These are phyloP conservation scores for Pterocarpus santalinus DNA, from an alignment of 306 rosid species.

Conservation along the genomic window DNA sequence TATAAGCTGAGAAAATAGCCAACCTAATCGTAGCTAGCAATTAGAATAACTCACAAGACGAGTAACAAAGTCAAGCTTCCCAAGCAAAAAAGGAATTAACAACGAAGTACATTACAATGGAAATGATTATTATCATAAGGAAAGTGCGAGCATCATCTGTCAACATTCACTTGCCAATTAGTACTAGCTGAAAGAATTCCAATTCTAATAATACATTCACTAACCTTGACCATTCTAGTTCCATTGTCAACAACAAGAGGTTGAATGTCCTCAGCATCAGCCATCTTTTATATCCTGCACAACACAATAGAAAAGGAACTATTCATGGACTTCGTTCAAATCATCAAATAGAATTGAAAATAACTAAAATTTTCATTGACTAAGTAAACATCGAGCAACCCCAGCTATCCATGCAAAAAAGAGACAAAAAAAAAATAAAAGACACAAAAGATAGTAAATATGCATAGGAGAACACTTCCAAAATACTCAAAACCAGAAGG, in stretches of 20 bases:
- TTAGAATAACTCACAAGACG: no score
- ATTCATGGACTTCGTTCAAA: no score
- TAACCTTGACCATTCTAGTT: slow-evolving; percentile 58
- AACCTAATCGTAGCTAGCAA: no score
- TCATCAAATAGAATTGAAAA: neutral
- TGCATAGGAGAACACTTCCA: neutral
- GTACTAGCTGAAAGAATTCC: neutral
- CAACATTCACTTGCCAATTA: neutral
- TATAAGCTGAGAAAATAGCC: no score
- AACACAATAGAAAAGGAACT: neutral
- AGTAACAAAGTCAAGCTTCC: no score
- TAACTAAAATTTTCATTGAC: neutral
- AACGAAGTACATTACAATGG: no score
- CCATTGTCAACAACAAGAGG: slow-evolving; percentile 59
- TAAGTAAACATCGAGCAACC: neutral
- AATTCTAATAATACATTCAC: slow-evolving; percentile 16
- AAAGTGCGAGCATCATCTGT: neutral
- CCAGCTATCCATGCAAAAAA: neutral
- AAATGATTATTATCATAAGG: neutral
- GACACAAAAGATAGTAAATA: neutral
- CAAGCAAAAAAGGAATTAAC: no score
- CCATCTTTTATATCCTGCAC: slow-evolving; percentile 48
- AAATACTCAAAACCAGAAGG: no score
- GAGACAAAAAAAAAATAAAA: no score
- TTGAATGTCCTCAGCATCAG: slow-evolving; percentile 46